Evolutionary conservation across 2,329 filamentous ascomycete genomes (phyloP).

Genomic region (Sphaceloma murrayae): DNA sequence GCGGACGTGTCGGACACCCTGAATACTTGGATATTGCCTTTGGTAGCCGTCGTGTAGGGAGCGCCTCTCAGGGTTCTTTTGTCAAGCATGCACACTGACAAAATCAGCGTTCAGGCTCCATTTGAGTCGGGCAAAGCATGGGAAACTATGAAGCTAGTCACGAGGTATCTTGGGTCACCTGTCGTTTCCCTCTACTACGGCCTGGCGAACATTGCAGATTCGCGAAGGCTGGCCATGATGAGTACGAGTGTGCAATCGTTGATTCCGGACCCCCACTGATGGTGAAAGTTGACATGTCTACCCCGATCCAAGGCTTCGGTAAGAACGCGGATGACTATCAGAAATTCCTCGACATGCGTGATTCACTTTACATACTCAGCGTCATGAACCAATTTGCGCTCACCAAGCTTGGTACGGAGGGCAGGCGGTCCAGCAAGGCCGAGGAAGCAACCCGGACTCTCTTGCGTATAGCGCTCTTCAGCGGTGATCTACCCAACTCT

Average conservation of each 20-base stretch:
- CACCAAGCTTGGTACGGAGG: too few relatives aligned
- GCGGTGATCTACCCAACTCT: slow-evolving; percentile 29
- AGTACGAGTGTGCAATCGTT: slow-evolving; percentile 19
- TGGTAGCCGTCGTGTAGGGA: slow-evolving; percentile 31
- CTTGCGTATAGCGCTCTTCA: slow-evolving; percentile 34
- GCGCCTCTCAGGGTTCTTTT: too few relatives aligned
- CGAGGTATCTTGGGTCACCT: slow-evolving; percentile 32
- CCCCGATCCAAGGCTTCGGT: slow-evolving; percentile 26
- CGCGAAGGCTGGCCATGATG: slow-evolving; percentile 32
- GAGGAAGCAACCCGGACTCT: too few relatives aligned
- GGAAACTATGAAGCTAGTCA: slow-evolving; percentile 30
- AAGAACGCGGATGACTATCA: slow-evolving; percentile 23
- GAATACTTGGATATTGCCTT: slow-evolving; percentile 34
- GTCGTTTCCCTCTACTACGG: slow-evolving; percentile 32
- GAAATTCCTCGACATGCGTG: slow-evolving; percentile 32
- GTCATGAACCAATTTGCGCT: slow-evolving; percentile 41
- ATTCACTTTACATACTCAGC: slow-evolving; percentile 37
- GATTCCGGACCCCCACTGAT: too few relatives aligned
- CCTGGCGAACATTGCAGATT: slow-evolving; percentile 35
- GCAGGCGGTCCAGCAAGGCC: too few relatives aligned
- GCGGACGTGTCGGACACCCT: slow-evolving; percentile 27
- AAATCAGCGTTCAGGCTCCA: slow-evolving; percentile 29
- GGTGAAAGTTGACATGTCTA: slow-evolving; percentile 31
- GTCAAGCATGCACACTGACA: not conserved
- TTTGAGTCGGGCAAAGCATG: slow-evolving; percentile 34